These are phyloP conservation scores for Cercospora beticola DNA, from an alignment of 2,329 filamentous ascomycete genomes.

Conservation along the genomic window DNA sequence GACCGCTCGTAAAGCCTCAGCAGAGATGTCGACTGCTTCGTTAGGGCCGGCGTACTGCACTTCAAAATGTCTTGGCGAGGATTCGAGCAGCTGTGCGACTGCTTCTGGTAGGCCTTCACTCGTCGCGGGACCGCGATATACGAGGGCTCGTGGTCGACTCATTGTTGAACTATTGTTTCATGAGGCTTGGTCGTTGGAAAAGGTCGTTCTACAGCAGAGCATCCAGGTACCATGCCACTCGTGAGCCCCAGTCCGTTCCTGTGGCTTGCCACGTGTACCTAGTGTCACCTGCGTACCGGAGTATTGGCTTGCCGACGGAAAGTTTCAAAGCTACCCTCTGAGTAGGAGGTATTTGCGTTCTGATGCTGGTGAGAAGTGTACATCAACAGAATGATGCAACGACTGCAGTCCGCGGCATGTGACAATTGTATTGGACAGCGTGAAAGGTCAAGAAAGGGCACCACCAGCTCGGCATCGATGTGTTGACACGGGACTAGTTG, in stretches of 20 bases:
- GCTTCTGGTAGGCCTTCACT: constrained; percentile 23
- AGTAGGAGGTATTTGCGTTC: neutral
- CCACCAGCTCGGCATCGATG: neutral
- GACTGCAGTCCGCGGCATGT: neutral
- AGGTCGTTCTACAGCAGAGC: neutral
- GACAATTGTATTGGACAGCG: neutral
- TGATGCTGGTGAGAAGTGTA: neutral
- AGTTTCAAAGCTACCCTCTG: neutral
- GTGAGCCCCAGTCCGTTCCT: neutral
- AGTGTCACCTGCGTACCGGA: neutral
- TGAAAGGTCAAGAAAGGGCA: neutral
- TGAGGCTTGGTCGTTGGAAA: neutral
- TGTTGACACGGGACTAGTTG: neutral
- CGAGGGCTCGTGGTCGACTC: constrained; percentile 18
- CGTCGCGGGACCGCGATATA: constrained; percentile 25
- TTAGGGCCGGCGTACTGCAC: constrained; percentile 25
- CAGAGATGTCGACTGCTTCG: constrained; percentile 21
- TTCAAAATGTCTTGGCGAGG: constrained; percentile 18
- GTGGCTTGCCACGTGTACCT: neutral
- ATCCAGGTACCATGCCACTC: neutral
- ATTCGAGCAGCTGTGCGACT: constrained; percentile 19
- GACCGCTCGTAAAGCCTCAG: constrained; percentile 17
- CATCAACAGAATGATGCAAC: neutral
- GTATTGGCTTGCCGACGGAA: neutral
- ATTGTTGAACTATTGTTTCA: constrained; percentile 2